Percentiles rank a stretch among this genome's conserved stretches.
Evolutionary conservation across 768 basidiomycete genomes (phyloP).

Genomic region (Trametes villosa): DNA sequence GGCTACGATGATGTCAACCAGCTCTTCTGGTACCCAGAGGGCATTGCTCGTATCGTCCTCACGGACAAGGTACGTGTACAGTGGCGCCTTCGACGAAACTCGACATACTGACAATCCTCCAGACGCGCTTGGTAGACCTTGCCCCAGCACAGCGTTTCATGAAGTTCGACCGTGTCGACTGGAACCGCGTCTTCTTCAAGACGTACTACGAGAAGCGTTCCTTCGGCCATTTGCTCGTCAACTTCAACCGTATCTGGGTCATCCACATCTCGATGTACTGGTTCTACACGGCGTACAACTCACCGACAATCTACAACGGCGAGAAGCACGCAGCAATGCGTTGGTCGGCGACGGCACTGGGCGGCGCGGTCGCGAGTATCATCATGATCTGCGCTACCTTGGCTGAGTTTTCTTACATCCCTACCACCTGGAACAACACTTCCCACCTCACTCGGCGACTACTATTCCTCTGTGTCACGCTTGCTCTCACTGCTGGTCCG

Average conservation of each 20-base stretch:
- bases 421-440: slow-evolving; percentile 98
- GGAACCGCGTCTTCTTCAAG: slow-evolving; percentile 97
- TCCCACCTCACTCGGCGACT: slow-evolving; percentile 93
- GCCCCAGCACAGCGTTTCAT: slow-evolving; percentile 92
- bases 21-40: slow-evolving; percentile 99
- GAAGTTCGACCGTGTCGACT: slow-evolving; percentile 96
- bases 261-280: slow-evolving; percentile 94
- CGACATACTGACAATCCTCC: background rate
- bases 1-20: slow-evolving; percentile 99
- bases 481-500: slow-evolving; percentile 89
- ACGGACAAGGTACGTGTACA: slow-evolving; percentile 72
- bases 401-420: slow-evolving; percentile 96
- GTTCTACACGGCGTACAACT: slow-evolving; percentile 96
- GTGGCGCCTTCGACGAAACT: background rate
- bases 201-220: slow-evolving; percentile 98
- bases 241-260: slow-evolving; percentile 99
- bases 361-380: slow-evolving; percentile 92
- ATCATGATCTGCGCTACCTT: slow-evolving; percentile 97
- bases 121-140: slow-evolving; percentile 92
- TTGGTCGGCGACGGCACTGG: slow-evolving; percentile 93
- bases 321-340: slow-evolving; percentile 75
- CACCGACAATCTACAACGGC: slow-evolving; percentile 78
- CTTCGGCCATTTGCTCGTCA: slow-evolving; percentile 95
- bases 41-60: slow-evolving; percentile 89
- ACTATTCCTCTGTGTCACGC: slow-evolving; percentile 86